Evolutionary conservation across 2,329 filamentous ascomycete species (phyloP).

Genomic region (Davidsoniella virescens): DNA sequence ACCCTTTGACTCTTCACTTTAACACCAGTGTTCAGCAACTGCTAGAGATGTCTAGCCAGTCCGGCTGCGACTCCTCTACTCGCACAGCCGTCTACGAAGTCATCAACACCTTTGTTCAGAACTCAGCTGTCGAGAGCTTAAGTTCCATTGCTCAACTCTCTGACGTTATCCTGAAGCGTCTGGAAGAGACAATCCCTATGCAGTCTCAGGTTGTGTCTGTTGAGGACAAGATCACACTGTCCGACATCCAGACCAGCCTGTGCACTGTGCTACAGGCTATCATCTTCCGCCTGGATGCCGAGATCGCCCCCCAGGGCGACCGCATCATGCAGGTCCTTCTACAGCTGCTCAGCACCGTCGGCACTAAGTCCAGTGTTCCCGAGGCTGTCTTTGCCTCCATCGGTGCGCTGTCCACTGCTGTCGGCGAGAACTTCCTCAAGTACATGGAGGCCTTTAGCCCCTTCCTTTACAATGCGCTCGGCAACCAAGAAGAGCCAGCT

Average conservation of each 20-base stretch:
- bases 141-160: constrained; percentile 66
- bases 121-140: constrained; percentile 75
- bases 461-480: constrained; percentile 84
- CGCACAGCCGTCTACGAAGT: constrained; percentile 96
- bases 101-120: constrained; percentile 83
- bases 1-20: constrained; percentile 82
- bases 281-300: constrained; percentile 76
- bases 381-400: constrained; percentile 88
- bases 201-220: constrained; percentile 90
- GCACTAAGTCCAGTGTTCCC: constrained; percentile 80
- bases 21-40: constrained; percentile 78
- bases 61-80: constrained; percentile 71
- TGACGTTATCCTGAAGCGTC: constrained; percentile 73
- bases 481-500: constrained; percentile 87
- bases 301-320: constrained; percentile 79
- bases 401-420: constrained; percentile 75
- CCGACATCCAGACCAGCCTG: constrained; percentile 95
- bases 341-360: constrained; percentile 60
- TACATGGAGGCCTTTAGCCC: constrained; percentile 95
- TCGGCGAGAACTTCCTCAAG: constrained; percentile 85
- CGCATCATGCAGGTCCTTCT: constrained; percentile 85
- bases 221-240: constrained; percentile 86
- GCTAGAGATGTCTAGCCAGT: constrained; percentile 67
- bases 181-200: constrained; percentile 79
- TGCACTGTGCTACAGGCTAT: constrained; percentile 84